Percentiles rank a stretch among this genome's conserved stretches.
phyloP scores from a whole-genome alignment of 352 stramenopile genomes.

The Phytophthora sansomeana region DNA sequence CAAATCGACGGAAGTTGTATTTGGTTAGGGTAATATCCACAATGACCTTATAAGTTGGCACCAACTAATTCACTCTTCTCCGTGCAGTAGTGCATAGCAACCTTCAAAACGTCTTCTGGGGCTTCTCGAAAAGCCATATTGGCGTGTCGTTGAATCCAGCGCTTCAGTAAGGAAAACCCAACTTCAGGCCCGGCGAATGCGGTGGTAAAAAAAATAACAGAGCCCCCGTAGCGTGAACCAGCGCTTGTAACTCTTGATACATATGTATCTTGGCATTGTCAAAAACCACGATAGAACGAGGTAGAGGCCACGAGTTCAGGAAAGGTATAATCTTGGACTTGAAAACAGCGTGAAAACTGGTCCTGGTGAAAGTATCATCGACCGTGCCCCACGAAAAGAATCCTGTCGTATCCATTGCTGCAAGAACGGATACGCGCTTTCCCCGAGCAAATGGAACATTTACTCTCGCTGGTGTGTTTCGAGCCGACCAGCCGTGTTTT shows the following conservation, averaged over 20 bases:
- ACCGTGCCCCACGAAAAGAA: constrained; percentile 12
- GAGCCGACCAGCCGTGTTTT: constrained; percentile 5
- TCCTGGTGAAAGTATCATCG: constrained; percentile 7
- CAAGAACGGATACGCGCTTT: constrained; percentile 12
- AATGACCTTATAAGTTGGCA: constrained; percentile 16
- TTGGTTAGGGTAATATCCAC: constrained; percentile 11
- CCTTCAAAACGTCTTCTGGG: constrained; percentile 1
- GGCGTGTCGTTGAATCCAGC: not conserved
- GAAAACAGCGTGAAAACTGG: constrained; percentile 84
- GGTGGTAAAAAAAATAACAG: constrained; percentile 50
- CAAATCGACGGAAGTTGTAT: constrained; percentile 5
- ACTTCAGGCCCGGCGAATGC: constrained; percentile 9
- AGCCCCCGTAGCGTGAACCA: constrained; percentile 93
- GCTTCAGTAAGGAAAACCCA: not conserved
- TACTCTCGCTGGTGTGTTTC: constrained; percentile 4
- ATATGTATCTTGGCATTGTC: constrained; percentile 71
- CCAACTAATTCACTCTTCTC: constrained; percentile 3
- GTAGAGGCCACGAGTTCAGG: constrained; percentile 88
- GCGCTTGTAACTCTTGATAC: constrained; percentile 93
- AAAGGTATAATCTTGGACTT: constrained; percentile 59
- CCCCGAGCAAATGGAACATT: constrained; percentile 2
- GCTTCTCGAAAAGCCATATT: constrained; percentile 7
- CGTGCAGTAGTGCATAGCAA: constrained; percentile 8
- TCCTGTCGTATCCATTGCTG: constrained; percentile 2
- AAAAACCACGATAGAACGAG: constrained; percentile 74